These are phyloP conservation scores for Pluteus cervinus DNA, from an alignment of 768 basidiomycete genomes.

Conservation along the genomic window DNA sequence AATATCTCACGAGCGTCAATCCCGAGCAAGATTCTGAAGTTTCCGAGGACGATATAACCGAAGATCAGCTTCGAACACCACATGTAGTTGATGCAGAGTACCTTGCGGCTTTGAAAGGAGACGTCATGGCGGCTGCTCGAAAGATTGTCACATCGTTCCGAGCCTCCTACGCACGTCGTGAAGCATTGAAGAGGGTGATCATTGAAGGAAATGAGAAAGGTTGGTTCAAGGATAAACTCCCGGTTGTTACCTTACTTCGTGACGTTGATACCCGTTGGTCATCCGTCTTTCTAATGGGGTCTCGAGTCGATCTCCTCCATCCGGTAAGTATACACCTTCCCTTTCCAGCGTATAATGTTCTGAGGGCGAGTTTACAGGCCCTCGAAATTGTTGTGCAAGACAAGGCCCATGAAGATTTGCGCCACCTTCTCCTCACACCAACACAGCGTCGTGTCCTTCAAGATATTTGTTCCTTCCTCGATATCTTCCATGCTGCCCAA, in stretches of 20 bases:
- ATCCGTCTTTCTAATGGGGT: constrained; percentile 28
- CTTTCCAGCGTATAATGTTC: constrained; percentile 4
- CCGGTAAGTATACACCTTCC: constrained; percentile 16
- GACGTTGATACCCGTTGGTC: constrained; percentile 31
- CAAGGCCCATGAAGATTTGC: constrained; percentile 10
- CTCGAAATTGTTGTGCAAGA: constrained; percentile 13
- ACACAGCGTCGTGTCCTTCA: constrained; percentile 14
- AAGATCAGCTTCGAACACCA: too few species aligned
- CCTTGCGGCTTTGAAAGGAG: too few species aligned
- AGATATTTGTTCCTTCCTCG: constrained; percentile 24
- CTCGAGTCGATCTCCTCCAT: constrained; percentile 23
- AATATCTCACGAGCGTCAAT: too few species aligned
- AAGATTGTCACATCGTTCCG: constrained; percentile 22
- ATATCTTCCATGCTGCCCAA: constrained; percentile 22
- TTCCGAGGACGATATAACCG: too few species aligned
- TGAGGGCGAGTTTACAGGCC: constrained; percentile 11
- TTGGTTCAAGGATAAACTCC: constrained; percentile 8
- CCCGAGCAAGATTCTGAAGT: too few species aligned
- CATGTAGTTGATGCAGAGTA: too few species aligned
- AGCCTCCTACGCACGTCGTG: constrained; percentile 21
- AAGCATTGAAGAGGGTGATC: constrained; percentile 18
- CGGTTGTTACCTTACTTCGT: constrained; percentile 18
- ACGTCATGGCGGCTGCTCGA: constrained; percentile 16
- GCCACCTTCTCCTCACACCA: constrained; percentile 8
- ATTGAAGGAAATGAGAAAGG: constrained; percentile 16